A percentile compares a stretch with the other conserved stretches of the same genome.
phyloP scores from a whole-genome alignment of 2,329 filamentous ascomycete species.

The Colletotrichum spinosum region DNA sequence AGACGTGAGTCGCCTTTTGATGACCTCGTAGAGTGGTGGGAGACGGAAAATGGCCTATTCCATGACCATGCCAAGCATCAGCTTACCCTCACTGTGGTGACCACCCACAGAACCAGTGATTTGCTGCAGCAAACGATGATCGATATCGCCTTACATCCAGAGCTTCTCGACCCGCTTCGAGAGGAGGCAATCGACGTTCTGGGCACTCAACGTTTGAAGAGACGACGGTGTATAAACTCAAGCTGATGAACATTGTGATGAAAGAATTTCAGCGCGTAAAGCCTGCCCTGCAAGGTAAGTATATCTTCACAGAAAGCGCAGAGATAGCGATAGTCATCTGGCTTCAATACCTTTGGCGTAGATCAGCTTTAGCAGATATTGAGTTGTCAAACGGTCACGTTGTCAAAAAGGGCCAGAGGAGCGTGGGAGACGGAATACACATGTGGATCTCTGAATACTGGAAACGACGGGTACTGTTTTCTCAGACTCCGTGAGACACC shows the following conservation, averaged over 20 bases:
- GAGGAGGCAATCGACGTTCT: constrained; percentile 40
- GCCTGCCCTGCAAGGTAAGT: constrained; percentile 37
- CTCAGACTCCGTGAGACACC: constrained; percentile 30
- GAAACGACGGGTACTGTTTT: constrained; percentile 39
- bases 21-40: constrained; percentile 40
- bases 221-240: constrained; percentile 39
- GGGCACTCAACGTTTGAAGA: constrained; percentile 36
- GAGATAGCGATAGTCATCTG: no score
- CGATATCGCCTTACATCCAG: constrained; percentile 38
- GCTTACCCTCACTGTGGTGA: constrained; percentile 39
- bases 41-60: constrained; percentile 4
- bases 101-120: constrained; percentile 42
- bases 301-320: not conserved
- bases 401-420: constrained; percentile 38
- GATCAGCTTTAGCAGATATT: constrained; percentile 30
- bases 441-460: constrained; percentile 37
- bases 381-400: constrained; percentile 37
- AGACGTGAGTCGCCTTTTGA: constrained; percentile 24
- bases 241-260: constrained; percentile 43
- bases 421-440: constrained; percentile 32
- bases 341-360: no score
- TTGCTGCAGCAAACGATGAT: constrained; percentile 39
- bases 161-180: constrained; percentile 39
- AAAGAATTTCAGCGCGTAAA: constrained; percentile 43
- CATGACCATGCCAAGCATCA: constrained; percentile 46